These are phyloP conservation scores for Fagopyrum esculentum DNA, from an alignment of 148 eudicot genomes.

Conservation along the genomic window DNA sequence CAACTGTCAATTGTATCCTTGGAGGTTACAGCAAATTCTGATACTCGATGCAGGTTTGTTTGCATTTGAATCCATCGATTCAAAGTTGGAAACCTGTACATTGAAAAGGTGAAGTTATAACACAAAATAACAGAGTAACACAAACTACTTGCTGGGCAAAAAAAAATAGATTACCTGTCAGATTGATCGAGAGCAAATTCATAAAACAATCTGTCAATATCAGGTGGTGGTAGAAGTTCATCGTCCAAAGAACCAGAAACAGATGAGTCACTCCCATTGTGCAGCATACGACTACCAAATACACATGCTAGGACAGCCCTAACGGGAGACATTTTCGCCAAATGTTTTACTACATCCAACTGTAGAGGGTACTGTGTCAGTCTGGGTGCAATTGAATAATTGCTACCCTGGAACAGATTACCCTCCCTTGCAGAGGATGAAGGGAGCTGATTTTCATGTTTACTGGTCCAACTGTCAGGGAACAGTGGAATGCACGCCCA, in stretches of 20 bases:
- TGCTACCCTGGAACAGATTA: conserved; percentile 45
- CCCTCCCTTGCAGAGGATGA: conserved; percentile 63
- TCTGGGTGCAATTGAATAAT: conserved; percentile 57
- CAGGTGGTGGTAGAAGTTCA: conserved; percentile 56
- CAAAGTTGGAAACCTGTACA: conserved; percentile 86
- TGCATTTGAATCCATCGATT: conserved; percentile 99
- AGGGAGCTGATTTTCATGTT: conserved; percentile 32
- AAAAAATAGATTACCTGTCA: conserved; percentile 44
- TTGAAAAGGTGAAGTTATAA: conserved; percentile 3
- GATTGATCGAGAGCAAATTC: conserved; percentile 99
- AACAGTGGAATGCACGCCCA: conserved; percentile 96
- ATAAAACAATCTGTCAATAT: conserved; percentile 75
- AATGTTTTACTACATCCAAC: conserved; percentile 86
- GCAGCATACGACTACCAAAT: conserved; percentile 85
- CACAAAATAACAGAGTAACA: neutral
- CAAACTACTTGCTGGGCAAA: neutral
- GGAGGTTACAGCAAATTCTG: conserved; percentile 62
- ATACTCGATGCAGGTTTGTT: conserved; percentile 90
- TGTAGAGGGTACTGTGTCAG: conserved; percentile 79
- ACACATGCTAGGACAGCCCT: conserved; percentile 94
- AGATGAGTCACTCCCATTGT: conserved; percentile 59
- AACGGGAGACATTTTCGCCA: conserved; percentile 87
- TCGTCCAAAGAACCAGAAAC: conserved; percentile 56
- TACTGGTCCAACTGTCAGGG: conserved; percentile 44
- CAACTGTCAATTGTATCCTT: conserved; percentile 39